phyloP scores from a whole-genome alignment of 2,329 filamentous ascomycete genomes.

The Trichoderma sp. region DNA sequence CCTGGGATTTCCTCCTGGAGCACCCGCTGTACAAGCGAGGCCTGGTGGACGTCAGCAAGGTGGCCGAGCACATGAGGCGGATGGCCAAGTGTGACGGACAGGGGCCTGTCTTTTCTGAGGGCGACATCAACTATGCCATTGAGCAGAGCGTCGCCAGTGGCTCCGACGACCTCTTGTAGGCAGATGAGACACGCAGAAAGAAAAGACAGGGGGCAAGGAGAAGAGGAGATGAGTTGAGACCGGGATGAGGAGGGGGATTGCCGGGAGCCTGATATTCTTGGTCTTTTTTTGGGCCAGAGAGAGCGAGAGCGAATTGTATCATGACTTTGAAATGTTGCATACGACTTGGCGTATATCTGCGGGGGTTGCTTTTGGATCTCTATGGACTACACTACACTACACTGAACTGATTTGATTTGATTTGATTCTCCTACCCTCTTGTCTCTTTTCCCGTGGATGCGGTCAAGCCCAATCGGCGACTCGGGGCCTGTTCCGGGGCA shows the following conservation, averaged over 20 bases:
- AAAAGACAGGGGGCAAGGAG: not conserved
- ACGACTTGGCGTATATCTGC: constrained; percentile 14
- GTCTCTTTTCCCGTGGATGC: not conserved
- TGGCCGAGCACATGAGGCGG: constrained; percentile 75
- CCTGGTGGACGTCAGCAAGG: constrained; percentile 75
- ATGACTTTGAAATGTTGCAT: constrained; percentile 9
- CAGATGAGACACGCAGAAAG: not conserved
- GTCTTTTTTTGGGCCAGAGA: not conserved
- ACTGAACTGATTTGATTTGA: not conserved
- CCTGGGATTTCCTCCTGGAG: constrained; percentile 85
- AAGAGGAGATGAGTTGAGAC: not conserved
- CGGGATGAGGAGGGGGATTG: not conserved
- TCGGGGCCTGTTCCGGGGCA: not conserved
- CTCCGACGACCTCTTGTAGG: constrained; percentile 66
- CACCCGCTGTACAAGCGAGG: constrained; percentile 76
- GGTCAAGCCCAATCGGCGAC: not conserved
- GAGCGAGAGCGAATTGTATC: constrained; percentile 11
- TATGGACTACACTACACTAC: not conserved
- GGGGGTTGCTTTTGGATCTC: constrained; percentile 9
- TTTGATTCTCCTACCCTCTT: not conserved
- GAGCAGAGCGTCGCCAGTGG: constrained; percentile 73
- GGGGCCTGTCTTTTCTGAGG: constrained; percentile 83
- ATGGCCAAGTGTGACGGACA: constrained; percentile 80
- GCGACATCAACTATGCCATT: constrained; percentile 70
- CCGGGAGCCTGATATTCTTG: not conserved